These are phyloP conservation scores for Nicotiana knightiana DNA, from an alignment of 257 asterid genomes.

Conservation along the genomic window DNA sequence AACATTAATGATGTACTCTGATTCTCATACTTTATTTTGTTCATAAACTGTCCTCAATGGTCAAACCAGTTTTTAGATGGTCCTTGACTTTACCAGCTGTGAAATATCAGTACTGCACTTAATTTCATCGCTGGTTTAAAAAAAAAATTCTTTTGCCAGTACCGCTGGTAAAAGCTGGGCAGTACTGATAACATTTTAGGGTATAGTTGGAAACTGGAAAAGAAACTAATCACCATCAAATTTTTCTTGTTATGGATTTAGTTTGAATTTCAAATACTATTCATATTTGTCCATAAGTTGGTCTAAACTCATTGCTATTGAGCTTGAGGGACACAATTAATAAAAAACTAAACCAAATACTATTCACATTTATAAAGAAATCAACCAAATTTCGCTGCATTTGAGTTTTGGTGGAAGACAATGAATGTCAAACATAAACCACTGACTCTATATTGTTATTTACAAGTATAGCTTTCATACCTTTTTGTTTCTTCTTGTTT, in stretches of 20 bases:
- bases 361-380: background rate
- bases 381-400: background rate
- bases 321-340: background rate
- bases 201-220: background rate
- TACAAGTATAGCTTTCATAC: background rate
- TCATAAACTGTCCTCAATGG: background rate
- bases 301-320: background rate
- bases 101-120: background rate
- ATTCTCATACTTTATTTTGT: background rate
- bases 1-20: background rate
- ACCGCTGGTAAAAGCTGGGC: background rate
- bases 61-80: background rate
- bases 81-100: background rate
- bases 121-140: background rate
- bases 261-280: background rate
- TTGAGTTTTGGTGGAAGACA: background rate
- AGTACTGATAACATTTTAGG: background rate
- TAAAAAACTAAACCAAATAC: background rate
- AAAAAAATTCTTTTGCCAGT: background rate
- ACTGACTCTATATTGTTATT: background rate
- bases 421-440: background rate
- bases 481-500: background rate
- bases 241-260: background rate
- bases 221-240: background rate
- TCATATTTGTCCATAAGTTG: background rate